Evolutionary conservation across 768 basidiomycete species (phyloP).

Genomic region (Rhodotorula diobovata): DNA sequence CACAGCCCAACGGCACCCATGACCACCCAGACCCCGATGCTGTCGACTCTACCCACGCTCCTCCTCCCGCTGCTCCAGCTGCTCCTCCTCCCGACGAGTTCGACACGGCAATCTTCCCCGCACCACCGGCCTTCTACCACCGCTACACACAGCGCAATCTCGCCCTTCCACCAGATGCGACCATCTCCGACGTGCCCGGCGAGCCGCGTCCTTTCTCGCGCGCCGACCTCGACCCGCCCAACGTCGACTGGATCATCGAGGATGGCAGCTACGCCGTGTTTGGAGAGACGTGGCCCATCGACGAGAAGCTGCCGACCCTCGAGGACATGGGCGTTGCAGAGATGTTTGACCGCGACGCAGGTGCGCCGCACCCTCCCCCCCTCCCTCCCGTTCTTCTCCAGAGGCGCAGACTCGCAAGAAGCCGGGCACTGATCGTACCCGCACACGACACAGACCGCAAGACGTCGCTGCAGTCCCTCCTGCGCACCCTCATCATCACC

Average conservation of each 20-base stretch:
- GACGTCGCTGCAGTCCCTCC: conserved; percentile 64
- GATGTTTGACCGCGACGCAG: conserved; percentile 66
- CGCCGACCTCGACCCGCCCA: conserved; percentile 67
- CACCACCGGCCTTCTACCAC: conserved; percentile 76
- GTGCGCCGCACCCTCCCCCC: conserved; percentile 49
- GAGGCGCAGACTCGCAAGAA: no score
- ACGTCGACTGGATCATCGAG: conserved; percentile 84
- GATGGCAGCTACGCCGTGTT: conserved; percentile 76
- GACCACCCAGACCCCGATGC: neutral
- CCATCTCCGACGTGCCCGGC: conserved; percentile 36
- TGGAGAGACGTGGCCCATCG: conserved; percentile 87
- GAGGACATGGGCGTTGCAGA: conserved; percentile 74
- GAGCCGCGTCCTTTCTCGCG: conserved; percentile 51
- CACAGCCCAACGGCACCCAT: neutral
- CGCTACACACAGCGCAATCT: conserved; percentile 73
- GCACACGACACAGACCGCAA: conserved; percentile 59
- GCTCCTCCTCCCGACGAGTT: conserved; percentile 19
- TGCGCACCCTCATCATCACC: conserved; percentile 71
- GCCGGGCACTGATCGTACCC: no score
- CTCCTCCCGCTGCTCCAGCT: neutral
- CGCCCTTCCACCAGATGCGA: conserved; percentile 59
- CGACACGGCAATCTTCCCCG: conserved; percentile 59
- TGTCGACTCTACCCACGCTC: neutral
- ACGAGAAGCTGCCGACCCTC: conserved; percentile 75
- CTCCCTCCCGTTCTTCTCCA: no score